Base-by-base conservation (phyloP, 2,329 filamentous ascomycete species). In the Chaetomiaceae sp. region DNA sequence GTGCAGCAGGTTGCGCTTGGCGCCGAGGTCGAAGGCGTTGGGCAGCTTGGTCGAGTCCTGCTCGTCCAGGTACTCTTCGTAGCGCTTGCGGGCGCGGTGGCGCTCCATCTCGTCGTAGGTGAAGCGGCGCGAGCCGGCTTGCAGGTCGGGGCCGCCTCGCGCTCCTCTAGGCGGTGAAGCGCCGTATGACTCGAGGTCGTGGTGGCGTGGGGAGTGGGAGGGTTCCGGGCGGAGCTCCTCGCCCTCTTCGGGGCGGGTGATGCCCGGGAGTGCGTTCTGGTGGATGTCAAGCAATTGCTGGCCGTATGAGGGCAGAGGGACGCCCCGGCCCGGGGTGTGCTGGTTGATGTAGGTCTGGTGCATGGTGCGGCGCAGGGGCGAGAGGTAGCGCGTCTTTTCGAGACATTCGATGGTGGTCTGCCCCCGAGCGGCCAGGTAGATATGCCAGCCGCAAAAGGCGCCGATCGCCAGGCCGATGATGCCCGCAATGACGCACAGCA, bases 341-440 rank as follows among this genome's bases (percentile, higher is more conserved):
- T 80, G 76, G 42, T 80, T 75, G 56, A 74, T 71, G 60, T 82
- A 79, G 51, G 85, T 79, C 57, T 81, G 75, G 65, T 88, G 84
- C 65, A 92, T 79, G 44, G 80, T 80, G 65, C 83, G 84, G 52
- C 86, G 81, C 55, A 96, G 68, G 0, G 90, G 89, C 9, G 87
- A 90, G 7, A 96, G 79, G 70, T 99, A 99, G 51, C 94, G 82
- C 2, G 92, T 97, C 75, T 94, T 96, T 71, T 99, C 94, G 55
- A 99, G 75, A 64, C 87, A 95, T 69, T 99, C 94, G 54, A 99
- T 96, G 3, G 94, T 99, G 1, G 94, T 99, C 70, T 95, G 85
- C 3, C 89, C 90, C 23, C 81, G 80, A 49, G 80, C 73, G 1
- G 89, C 89, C 1, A 99, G 78, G 67, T 87, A 82, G 51, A 97